Base-by-base conservation (phyloP, 2,329 filamentous ascomycete genomes). In the Colletotrichum sansevieriae region DNA sequence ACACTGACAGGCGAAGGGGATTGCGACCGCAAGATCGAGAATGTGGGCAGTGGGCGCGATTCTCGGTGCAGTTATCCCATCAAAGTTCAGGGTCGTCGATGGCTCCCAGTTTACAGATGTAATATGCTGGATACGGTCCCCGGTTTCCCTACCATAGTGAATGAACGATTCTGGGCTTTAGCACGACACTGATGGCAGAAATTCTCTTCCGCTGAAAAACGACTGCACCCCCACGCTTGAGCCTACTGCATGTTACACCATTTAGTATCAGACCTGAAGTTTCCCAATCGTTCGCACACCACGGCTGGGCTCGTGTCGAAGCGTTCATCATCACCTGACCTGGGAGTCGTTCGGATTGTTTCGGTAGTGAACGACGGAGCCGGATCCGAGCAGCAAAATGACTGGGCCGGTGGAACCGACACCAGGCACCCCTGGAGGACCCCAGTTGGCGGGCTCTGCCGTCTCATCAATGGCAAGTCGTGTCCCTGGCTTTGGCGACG, bases 401-500 rank as follows among this genome's bases (percentile, higher is more conserved):
- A 60, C 22, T 61, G 66, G 65, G 62, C 15, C 52, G 12, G 43
- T 59, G 60, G 60, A 46, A 63, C 33, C 10, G 58, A 7, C 20
- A 33, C 51, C 61, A 49, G 63, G 51, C 12, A 66, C 47, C 62
- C 62, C 44, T 66, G 63, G 22, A 61, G n/a, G 18, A 56, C 56
- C 66, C 66, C 63, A 44, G 66, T 58, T 68, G 58, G 57, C 67
- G 67, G 67, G 67, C 67, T 68, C 67, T 70, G 67, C 67, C 67
- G 67, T 70, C 67, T 70, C 67, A 67, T 67, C 20, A 63, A 70
- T 59, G 51, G 52, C 54, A 62, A 51, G 67, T 44, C 43, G 35
- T 43, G 20, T 39, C 67, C 62, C 57, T 65, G 44, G 41, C 63
- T 54, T 49, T 54, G 20, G 58, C 51, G 54, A 35, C 22, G 54